Conservation (phyloP, 176 grass and related monocot genomes). For the Pontederia crassipes region DNA sequence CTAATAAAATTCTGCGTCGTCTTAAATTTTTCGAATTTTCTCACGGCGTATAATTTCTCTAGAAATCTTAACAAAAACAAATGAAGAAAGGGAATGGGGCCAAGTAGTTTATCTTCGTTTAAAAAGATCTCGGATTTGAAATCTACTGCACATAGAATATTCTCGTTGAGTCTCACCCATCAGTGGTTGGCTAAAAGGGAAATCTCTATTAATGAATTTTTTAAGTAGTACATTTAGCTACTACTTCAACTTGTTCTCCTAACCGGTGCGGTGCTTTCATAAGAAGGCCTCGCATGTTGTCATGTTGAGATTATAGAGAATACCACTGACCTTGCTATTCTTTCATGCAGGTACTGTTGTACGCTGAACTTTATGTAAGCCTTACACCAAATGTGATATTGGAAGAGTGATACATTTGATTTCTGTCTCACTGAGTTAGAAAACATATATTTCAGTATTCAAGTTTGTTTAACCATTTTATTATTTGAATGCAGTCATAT, state of each 20-base stretch:
- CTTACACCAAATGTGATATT: neutral
- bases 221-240: too few species aligned
- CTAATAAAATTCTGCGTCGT: too few species aligned
- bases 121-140: too few species aligned
- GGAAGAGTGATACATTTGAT: neutral
- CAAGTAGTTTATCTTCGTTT: too few species aligned
- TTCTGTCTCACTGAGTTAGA: neutral
- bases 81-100: too few species aligned
- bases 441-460: neutral
- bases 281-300: neutral
- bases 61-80: too few species aligned
- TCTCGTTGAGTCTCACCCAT: too few species aligned
- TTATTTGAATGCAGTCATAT: conserved; percentile 54
- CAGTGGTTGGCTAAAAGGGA: too few species aligned
- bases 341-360: conserved; percentile 69
- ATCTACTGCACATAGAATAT: too few species aligned
- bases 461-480: conserved; percentile 2
- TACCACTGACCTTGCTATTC: conserved; percentile 23
- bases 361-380: conserved; percentile 86
- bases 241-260: neutral
- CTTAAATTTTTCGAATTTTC: too few species aligned
- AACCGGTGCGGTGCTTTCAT: neutral
- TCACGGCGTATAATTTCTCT: too few species aligned
- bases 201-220: too few species aligned
- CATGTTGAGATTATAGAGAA: neutral